These are phyloP conservation scores for Nepenthes alata DNA, from an alignment of 179 eudicot genomes.

Conservation along the genomic window DNA sequence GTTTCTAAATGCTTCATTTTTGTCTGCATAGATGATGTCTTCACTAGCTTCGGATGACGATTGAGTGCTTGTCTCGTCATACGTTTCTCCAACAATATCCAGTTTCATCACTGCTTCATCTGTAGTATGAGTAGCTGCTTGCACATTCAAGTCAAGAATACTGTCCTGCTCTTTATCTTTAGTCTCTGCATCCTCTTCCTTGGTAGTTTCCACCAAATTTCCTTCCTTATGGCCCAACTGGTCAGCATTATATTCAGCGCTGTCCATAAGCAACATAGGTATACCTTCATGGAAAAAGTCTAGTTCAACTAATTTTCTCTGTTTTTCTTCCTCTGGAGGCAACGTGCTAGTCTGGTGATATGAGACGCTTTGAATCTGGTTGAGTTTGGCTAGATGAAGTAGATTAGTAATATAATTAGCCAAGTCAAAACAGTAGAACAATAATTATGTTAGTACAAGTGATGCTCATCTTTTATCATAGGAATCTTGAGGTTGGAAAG, in stretches of 20 bases:
- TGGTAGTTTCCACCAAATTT: background rate
- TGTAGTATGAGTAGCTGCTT: background rate
- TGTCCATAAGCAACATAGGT: conserved; percentile 1
- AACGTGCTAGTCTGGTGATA: background rate
- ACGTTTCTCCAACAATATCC: conserved; percentile 9
- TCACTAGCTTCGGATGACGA: conserved; percentile 36
- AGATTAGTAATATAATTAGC: too few relatives aligned
- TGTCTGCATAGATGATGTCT: conserved; percentile 23
- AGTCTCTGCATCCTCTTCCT: background rate
- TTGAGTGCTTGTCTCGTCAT: conserved; percentile 23
- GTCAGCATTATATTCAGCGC: conserved; percentile 10
- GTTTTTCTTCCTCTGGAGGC: background rate
- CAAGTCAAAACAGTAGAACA: too few relatives aligned
- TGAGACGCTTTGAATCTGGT: background rate
- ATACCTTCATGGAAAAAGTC: background rate
- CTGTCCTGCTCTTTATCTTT: background rate
- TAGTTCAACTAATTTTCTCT: background rate
- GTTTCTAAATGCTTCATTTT: conserved; percentile 41
- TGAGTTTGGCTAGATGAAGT: background rate
- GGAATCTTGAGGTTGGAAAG: too few relatives aligned
- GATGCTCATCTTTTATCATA: too few relatives aligned
- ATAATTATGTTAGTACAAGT: too few relatives aligned
- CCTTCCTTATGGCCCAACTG: conserved; percentile 7
- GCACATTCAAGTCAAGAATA: conserved; percentile 1
- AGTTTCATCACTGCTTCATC: conserved; percentile 4